These are phyloP conservation scores for Curvularia sp. DNA, from an alignment of 2,329 filamentous ascomycete genomes.

Conservation along the genomic window DNA sequence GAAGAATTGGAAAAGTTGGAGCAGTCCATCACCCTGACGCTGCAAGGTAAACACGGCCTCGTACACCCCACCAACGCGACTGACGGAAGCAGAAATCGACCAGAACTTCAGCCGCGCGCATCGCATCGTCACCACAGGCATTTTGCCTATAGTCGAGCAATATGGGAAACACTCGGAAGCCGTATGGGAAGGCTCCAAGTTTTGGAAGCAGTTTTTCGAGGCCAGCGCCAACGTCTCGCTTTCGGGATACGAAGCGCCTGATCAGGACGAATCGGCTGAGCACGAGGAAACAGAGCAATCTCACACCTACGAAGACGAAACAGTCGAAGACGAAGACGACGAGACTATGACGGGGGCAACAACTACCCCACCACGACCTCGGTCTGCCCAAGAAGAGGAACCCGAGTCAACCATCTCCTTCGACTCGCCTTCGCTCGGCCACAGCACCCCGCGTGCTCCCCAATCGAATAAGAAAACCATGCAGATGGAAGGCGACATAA, in stretches of 20 bases:
- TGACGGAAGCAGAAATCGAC: conserved; percentile 78
- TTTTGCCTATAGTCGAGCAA: conserved; percentile 90
- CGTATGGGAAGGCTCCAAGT: conserved; percentile 98
- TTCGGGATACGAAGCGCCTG: conserved; percentile 88
- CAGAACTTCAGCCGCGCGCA: conserved; percentile 98
- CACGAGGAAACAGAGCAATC: conserved; percentile 52
- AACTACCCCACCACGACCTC: conserved; percentile 52
- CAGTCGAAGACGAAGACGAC: conserved; percentile 47
- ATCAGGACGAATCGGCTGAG: conserved; percentile 63
- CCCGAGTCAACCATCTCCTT: conserved; percentile 70
- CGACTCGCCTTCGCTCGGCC: conserved; percentile 62
- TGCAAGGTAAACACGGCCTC: conserved; percentile 70
- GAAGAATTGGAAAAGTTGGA: conserved; percentile 96
- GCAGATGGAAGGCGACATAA: conserved; percentile 19
- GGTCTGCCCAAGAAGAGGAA: conserved; percentile 48
- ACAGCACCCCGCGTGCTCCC: conserved; percentile 67
- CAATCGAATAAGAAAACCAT: conserved; percentile 28
- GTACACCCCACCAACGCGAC: conserved; percentile 34
- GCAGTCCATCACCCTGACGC: conserved; percentile 92
- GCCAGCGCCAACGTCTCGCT: conserved; percentile 96
- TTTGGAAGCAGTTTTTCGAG: conserved; percentile 99
- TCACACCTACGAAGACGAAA: conserved; percentile 55
- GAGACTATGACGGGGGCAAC: conserved; percentile 50
- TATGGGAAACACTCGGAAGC: conserved; percentile 92
- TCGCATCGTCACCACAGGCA: conserved; percentile 91